A percentile compares a stretch with the other conserved stretches of the same genome.
phyloP scores from a whole-genome alignment of 2,329 filamentous ascomycete species.

The Ascochyta fabae region DNA sequence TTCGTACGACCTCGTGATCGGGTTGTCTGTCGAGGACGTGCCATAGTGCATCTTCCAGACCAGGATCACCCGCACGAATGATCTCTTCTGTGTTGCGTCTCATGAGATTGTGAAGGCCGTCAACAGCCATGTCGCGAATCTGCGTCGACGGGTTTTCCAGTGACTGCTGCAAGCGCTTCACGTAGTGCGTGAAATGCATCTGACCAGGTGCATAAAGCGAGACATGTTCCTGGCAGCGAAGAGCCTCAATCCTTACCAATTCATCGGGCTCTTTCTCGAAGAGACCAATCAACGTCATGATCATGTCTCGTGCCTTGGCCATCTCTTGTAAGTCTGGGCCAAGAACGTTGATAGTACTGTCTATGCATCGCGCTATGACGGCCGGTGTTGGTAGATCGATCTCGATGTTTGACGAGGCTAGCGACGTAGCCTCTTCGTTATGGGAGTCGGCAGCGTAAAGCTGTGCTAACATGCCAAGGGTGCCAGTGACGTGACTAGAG shows the following conservation, averaged over 20 bases:
- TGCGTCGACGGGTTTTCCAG: slow-evolving; percentile 72
- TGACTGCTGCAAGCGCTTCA: slow-evolving; percentile 79
- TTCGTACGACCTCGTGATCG: slow-evolving; percentile 78
- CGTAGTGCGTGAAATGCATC: slow-evolving; percentile 83
- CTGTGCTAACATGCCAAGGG: slow-evolving; percentile 91
- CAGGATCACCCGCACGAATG: slow-evolving; percentile 73
- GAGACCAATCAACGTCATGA: slow-evolving; percentile 82
- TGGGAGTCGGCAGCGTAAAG: slow-evolving; percentile 92
- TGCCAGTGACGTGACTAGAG: slow-evolving; percentile 86
- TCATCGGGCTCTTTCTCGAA: slow-evolving; percentile 78
- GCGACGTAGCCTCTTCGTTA: slow-evolving; percentile 79
- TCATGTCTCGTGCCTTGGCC: slow-evolving; percentile 87
- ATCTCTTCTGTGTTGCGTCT: slow-evolving; percentile 87
- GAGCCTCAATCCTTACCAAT: slow-evolving; percentile 75
- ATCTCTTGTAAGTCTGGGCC: slow-evolving; percentile 95
- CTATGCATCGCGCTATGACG: slow-evolving; percentile 84
- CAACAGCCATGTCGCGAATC: slow-evolving; percentile 80
- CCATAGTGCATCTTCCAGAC: slow-evolving; percentile 92
- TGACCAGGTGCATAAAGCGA: slow-evolving; percentile 89
- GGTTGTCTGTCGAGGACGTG: slow-evolving; percentile 80
- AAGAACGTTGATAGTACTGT: slow-evolving; percentile 95
- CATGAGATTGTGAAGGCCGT: slow-evolving; percentile 94
- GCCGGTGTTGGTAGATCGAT: slow-evolving; percentile 82
- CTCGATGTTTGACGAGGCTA: slow-evolving; percentile 89
- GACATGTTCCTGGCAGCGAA: slow-evolving; percentile 87